Evolutionary conservation across 257 asterid genomes (phyloP).

Genomic region (Gentiana macrophylla): DNA sequence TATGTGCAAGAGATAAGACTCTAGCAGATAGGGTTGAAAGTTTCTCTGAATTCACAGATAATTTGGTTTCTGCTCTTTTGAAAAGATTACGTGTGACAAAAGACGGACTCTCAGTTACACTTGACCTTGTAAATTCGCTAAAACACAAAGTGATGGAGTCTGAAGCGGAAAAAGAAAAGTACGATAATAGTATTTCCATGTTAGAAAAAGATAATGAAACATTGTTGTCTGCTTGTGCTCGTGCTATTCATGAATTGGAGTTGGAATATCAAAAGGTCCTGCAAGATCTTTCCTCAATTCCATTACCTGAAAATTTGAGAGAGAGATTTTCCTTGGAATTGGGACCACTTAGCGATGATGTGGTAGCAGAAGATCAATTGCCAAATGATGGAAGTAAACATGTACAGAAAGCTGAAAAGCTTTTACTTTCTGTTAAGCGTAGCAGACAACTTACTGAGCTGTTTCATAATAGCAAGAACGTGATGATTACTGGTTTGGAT

Average conservation of each 20-base stretch:
- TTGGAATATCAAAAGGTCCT: conserved; percentile 27
- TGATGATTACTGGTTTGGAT: conserved; percentile 27
- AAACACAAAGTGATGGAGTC: conserved; percentile 38
- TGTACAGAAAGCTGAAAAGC: conserved; percentile 46
- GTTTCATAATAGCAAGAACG: conserved; percentile 30
- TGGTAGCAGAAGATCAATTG: conserved; percentile 11
- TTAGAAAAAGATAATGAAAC: conserved; percentile 45
- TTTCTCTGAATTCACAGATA: conserved; percentile 44
- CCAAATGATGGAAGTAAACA: conserved; percentile 29
- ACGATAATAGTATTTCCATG: conserved; percentile 28
- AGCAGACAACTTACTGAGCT: conserved; percentile 33
- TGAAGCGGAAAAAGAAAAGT: conserved; percentile 43
- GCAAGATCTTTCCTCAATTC: conserved; percentile 30
- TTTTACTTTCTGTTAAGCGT: conserved; percentile 42
- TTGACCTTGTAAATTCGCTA: conserved; percentile 35
- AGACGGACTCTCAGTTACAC: conserved; percentile 24
- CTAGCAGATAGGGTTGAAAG: conserved; percentile 45
- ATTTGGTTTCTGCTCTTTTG: conserved; percentile 31
- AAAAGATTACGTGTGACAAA: conserved; percentile 38
- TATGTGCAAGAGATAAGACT: conserved; percentile 51
- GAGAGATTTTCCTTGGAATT: conserved; percentile 20
- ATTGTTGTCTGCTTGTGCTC: conserved; percentile 56
- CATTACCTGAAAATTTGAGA: conserved; percentile 26
- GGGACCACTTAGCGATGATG: conserved; percentile 24
- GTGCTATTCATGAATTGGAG: conserved; percentile 49